Evolutionary conservation across 2,329 filamentous ascomycete species (phyloP).

Genomic region (Xylaria polymorpha): DNA sequence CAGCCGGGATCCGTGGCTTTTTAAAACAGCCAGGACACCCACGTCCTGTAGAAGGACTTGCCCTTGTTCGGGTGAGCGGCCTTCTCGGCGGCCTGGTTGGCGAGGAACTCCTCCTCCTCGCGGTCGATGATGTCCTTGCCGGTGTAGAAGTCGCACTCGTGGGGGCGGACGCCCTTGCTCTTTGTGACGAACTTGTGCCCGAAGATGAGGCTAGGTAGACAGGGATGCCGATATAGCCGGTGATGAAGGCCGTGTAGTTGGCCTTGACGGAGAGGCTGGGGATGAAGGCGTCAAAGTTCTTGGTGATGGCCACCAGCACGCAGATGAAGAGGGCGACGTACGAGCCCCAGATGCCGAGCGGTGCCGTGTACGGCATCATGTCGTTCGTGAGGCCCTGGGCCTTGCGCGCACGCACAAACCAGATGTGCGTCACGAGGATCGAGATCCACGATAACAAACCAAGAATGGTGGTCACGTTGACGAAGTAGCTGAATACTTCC

Average conservation of each 20-base stretch:
- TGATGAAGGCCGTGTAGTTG: conserved; percentile 79
- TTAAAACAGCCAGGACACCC: conserved; percentile 72
- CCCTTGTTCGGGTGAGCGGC: conserved; percentile 48
- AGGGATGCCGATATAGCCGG: conserved; percentile 80
- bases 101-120: conserved; percentile 77
- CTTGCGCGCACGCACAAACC: conserved; percentile 70
- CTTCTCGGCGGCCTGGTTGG: conserved; percentile 58
- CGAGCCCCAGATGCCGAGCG: conserved; percentile 77
- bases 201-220: conserved; percentile 76
- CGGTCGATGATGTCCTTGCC: conserved; percentile 80
- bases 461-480: conserved; percentile 75
- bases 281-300: conserved; percentile 82
- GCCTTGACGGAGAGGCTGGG: conserved; percentile 53
- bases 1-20: not conserved
- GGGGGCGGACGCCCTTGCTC: conserved; percentile 65
- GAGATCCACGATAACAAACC: conserved; percentile 75
- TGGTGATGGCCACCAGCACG: conserved; percentile 79
- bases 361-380: conserved; percentile 72
- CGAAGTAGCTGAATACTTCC: conserved; percentile 71
- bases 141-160: conserved; percentile 74
- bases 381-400: conserved; percentile 69
- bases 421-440: conserved; percentile 74
- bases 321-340: conserved; percentile 76
- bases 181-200: conserved; percentile 72
- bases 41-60: conserved; percentile 67